These are phyloP conservation scores for Polymyxa betae DNA, from an alignment of 208 protist genomes.

Conservation along the genomic window DNA sequence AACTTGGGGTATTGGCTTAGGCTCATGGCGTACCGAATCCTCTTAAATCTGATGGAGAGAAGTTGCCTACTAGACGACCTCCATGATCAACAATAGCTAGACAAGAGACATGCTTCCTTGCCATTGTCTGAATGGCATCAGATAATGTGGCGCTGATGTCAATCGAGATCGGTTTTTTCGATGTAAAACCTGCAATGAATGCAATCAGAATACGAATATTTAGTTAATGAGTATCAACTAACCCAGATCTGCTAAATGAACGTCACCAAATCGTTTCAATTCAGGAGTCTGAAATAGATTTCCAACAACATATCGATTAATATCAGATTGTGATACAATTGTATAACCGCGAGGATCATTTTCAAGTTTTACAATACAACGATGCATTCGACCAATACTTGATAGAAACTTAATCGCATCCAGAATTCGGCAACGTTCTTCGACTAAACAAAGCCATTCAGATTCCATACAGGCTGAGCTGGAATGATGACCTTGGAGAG, in stretches of 20 bases:
- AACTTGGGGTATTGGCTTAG: background rate
- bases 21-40: background rate
- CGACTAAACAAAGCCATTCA: background rate
- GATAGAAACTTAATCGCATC: slow-evolving; percentile 36
- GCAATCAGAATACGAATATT: background rate
- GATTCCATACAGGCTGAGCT: background rate
- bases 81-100: background rate
- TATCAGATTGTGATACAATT: slow-evolving; percentile 21
- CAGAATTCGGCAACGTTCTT: background rate
- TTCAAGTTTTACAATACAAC: background rate
- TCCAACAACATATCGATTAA: background rate
- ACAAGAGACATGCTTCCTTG: slow-evolving; percentile 11
- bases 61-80: background rate
- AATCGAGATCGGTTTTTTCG: background rate
- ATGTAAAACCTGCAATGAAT: background rate
- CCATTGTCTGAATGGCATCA: slow-evolving; percentile 14
- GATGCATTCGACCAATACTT: slow-evolving; percentile 20
- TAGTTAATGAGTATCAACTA: background rate
- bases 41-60: slow-evolving; percentile 32
- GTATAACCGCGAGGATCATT: background rate
- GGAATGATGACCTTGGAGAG: background rate
- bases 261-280: background rate
- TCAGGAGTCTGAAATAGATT: background rate
- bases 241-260: background rate
- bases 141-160: background rate